Evolutionary conservation across 768 basidiomycete species (phyloP), one percentile per base, ranked within the genome.

Genomic region (Kwoniella mangroviensis): DNA sequence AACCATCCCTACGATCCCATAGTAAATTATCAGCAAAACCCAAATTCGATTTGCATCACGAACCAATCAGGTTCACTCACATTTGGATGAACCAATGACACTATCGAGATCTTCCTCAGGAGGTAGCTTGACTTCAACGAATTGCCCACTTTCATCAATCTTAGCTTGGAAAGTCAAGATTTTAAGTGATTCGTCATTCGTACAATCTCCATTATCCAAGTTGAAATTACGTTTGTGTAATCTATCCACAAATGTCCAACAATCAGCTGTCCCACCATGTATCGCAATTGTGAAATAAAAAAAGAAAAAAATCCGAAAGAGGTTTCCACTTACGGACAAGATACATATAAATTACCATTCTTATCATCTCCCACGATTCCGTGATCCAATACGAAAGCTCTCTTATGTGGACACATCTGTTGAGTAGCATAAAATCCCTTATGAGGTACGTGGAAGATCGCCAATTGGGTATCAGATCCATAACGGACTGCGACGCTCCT

Each of bases 311-410:
- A 62, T 43, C 13, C 22, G 13, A 22, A 57, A 57, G 17, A 13
- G 17, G 34, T 34, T 34, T 34, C 6, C 13, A 80, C 87, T 73
- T 69, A 88, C 88, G 84, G 4, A 86, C 87, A 62, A 86, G 84
- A 68, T 86, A 73, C 71, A 57, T 73, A 87, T 12, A 87, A 83
- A 12, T 86, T 84, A 12, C 89, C 89, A 42, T 86, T 81, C 21
- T 85, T 79, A 60, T 89, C 88, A 73, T 91, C 90, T 0, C 90
- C 89, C 10, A 92, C 84, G 63, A 92, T 86, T 19, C 84, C 84
- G 45, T 90, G 88, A 40, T 88, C 88, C 10, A 91, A 87, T 10
- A 91, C 89, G 74, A 91, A 90, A 0, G 90, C 90, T 3, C 88
- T 86, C 73, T 85, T 85, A 72, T 88, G 85, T 1, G 86, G 85